These are phyloP conservation scores for Neonectria ditissima DNA, from an alignment of 2,329 filamentous ascomycete genomes.

Conservation along the genomic window DNA sequence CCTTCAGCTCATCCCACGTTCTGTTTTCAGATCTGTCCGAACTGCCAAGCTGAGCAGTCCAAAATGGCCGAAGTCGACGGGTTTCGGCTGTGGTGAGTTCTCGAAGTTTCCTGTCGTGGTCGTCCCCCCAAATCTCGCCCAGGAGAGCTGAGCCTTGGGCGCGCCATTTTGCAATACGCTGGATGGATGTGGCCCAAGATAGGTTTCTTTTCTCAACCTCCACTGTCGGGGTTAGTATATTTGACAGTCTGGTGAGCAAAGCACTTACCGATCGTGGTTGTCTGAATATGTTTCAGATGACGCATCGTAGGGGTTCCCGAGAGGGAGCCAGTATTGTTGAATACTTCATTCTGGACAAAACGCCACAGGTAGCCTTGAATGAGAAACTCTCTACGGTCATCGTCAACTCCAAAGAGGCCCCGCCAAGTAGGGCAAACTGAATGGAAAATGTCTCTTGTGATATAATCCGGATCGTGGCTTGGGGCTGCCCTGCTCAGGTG, in stretches of 20 bases:
- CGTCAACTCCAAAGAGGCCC: rapidly evolving
- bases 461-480: rapidly evolving
- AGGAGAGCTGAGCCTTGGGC: constrained; percentile 16
- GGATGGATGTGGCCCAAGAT: too few species aligned
- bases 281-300: rapidly evolving
- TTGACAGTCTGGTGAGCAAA: not conserved
- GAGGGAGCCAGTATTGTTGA: too few species aligned
- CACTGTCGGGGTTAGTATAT: not conserved
- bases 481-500: not conserved
- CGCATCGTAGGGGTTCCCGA: too few species aligned
- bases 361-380: constrained; percentile 23
- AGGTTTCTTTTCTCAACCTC: rapidly evolving
- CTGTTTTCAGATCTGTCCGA: rapidly evolving
- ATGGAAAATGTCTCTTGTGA: rapidly evolving
- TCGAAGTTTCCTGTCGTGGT: too few species aligned
- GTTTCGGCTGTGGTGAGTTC: not conserved
- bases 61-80: not conserved
- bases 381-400: not conserved
- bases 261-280: constrained; percentile 3
- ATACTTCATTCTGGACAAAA: not conserved
- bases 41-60: rapidly evolving
- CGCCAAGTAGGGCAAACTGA: rapidly evolving
- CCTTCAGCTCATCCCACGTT: not conserved
- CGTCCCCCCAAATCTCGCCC: not conserved
- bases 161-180: constrained; percentile 17